Percentiles rank a stretch among this genome's conserved stretches.
Conservation (phyloP, 1,284 basidiomycete species). For the Malassezia pachydermatis region DNA sequence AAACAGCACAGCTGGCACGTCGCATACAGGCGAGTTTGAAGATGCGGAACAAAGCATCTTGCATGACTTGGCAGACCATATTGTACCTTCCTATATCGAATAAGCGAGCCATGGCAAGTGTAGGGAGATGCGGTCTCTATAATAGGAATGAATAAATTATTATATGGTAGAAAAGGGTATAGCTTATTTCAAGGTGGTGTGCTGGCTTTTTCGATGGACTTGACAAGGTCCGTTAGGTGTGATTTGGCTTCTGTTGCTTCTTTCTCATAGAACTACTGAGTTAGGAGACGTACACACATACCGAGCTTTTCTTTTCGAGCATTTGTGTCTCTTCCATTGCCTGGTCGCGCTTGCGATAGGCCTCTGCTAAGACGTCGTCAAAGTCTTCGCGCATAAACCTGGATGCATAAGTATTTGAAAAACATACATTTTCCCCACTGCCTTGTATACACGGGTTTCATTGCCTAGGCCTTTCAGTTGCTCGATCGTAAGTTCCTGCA, state of each 20-base stretch:
- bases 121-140: too few species aligned
- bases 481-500: conserved; percentile 14
- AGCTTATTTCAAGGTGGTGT: too few species aligned
- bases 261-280: conserved; percentile 17
- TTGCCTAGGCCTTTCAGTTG: conserved; percentile 12
- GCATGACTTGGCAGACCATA: conserved; percentile 7
- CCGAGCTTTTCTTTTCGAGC: conserved; percentile 15
- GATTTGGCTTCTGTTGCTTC: conserved; percentile 14
- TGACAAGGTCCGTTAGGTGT: conserved; percentile 19
- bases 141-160: too few species aligned
- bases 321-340: conserved; percentile 16
- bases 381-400: conserved; percentile 17
- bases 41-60: conserved; percentile 25
- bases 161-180: too few species aligned
- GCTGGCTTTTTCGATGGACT: conserved; percentile 12
- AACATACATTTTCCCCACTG: conserved; percentile 19
- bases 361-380: background rate
- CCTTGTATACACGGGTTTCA: conserved; percentile 12
- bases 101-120: too few species aligned
- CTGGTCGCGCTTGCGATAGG: conserved; percentile 1
- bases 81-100: conserved; percentile 7
- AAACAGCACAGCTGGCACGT: conserved; percentile 14
- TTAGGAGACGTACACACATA: conserved; percentile 4
- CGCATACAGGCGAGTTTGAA: conserved; percentile 34
- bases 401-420: background rate